Base-by-base conservation (phyloP, 2,329 filamentous ascomycete species). In the Sporothrix mexicana region DNA sequence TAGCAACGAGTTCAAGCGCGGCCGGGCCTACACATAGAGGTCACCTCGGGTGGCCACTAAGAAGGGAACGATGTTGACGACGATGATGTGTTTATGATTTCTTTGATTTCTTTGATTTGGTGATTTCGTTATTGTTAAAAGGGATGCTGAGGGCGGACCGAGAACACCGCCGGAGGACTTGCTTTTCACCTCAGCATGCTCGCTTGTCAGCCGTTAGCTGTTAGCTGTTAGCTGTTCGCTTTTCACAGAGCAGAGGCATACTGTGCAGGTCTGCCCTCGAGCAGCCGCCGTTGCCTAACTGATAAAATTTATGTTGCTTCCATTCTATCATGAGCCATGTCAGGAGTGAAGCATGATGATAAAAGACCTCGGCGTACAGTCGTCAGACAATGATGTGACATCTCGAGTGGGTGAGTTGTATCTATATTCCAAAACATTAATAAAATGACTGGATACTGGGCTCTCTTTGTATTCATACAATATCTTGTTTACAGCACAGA, bases 1-100 rank as follows among this genome's bases (percentile, higher is more conserved):
- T 36, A 47, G 36, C 67, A 36, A 57, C 20, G 68, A 70, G 68
- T 57, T 45, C 68, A 70, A 70, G 68, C 68, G 68, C 41, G 68
- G 68, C 51, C 68, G 68, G 41, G 68, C 68, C 6, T 59, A 59
- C 51, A 70, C 51, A 43, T 70, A 43, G 17, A 17, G 47, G 3
- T 36, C 3, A n/a, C 15, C 30, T 0, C 12, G 6, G 25, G 25
- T 36, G 20, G 6, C 49, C 47, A 3, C 15, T 51, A 17, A 13
- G 13, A 47, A 5, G 12, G 2, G 15, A 17, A 20, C 20, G n/a
- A 53, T 2, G n/a, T 53, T 20, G 7, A 15, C 47, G 47, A 51
- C 15, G 6, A 17, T 36, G 30, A 36, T 7, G 30, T 36, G 30
- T 36, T 36, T 36, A 36, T 36, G 30, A 36, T 62, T 43, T 62